Evolutionary conservation across 805 yeast genomes (phyloP), one percentile per base, ranked within the genome.

Genomic region (Pichia phayaonensis): DNA sequence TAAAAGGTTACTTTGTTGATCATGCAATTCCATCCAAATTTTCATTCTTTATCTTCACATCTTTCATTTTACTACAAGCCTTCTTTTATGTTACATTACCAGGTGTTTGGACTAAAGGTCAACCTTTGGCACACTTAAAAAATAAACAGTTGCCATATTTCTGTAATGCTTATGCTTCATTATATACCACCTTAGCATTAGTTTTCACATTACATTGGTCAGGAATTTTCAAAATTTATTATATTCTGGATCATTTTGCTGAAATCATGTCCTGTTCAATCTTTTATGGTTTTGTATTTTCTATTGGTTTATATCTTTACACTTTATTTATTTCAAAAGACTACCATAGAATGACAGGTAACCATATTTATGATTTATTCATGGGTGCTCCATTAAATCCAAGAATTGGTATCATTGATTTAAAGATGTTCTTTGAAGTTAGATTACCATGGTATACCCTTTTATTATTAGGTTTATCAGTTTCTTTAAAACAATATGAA

Each of bases 321-420:
- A 83, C 94, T 16, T 59, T 88, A 49, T 65, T 63, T 54, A 72
- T 84, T 48, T 74, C 86, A 49, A 81, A 81, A 52, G 95, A 88
- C 62, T 88, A 86, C 67, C 92, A 88, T 66, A 76, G 94, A 55
- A 81, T 92, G 92, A 83, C 97, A 10, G 97, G 98, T 22, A 88
- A 86, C 68, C 84, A 79, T 61, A 68, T 94, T 57, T 92, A 90
- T 64, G 99, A 94, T 68, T 74, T 89, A 62, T 94, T 94, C 72
- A 83, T 94, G 95, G 99, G 99, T 45, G 97, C 97, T 16, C 95
- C 97, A 41, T 79, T 94, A 66, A 94, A 94, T 69, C 99, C 99
- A 56, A 79, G 99, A 66, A 75, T 92, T 64, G 98, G 97, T 41
- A 84, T 83, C 59, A 76, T 92, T 60, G 99, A 94, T 70, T 74